Base-by-base conservation (phyloP, 1,284 basidiomycete genomes). In the Cryptococcus sp. region DNA sequence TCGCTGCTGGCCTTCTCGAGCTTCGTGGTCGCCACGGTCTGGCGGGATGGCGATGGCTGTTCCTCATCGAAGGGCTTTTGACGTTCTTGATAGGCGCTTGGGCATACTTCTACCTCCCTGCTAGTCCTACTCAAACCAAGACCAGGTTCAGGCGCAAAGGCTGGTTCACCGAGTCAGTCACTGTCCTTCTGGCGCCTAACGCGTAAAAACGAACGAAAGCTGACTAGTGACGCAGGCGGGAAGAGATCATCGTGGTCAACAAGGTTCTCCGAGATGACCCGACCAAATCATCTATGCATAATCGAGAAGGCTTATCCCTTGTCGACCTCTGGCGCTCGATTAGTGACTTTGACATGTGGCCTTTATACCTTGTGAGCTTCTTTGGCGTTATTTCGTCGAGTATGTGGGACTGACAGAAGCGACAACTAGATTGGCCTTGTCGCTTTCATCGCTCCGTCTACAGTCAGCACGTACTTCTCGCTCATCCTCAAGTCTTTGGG, bases 281-380 rank as follows among this genome's bases (percentile, higher is more conserved):
- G 0, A 70, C 71, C 34, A 81, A 80, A 64, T 57, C 57, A 2
- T 50, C 51, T 44, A 63, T 81, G 80, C 77, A 81, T 72, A 81
- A 81, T 57, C 73, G 80, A n/a, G 66, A 81, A 55, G 79, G 76
- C 5, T 51, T 78, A 15, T 57, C 58, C 1, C 22, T 67, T 19
- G 52, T 40, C 2, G 59, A 68, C 17, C 78, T 89, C 8, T 86
- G 82, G 80, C 74, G 70, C 22, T 82, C 85, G 0, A 55, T 88
- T 1, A 81, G 79, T 4, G 61, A 63, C 41, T 61, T 41, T 26
- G 52, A 64, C 25, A 53, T 89, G 58, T 89, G 87, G 86, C 87
- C 87, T 0, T 20, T 70, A 20, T 66, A 67, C 43, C 23, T 65
- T n/a, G 52, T 78, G 34, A 49, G 16, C 69, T 64, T 63, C 52